phyloP scores from a whole-genome alignment of 148 eudicot genomes.

The Nyssa sinensis region DNA sequence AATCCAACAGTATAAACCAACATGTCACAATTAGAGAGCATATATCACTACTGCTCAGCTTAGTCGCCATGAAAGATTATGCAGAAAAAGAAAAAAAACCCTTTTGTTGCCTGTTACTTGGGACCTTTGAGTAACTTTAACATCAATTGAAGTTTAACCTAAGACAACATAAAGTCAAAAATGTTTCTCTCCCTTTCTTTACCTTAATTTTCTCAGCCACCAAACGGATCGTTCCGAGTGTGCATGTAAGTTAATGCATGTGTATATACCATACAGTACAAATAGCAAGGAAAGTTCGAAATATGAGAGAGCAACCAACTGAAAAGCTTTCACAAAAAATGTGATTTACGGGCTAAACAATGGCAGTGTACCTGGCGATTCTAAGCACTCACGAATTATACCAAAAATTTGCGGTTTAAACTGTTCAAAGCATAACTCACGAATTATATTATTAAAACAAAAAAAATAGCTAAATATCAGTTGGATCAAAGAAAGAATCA shows the following conservation, averaged over 20 bases:
- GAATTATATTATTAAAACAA: too few relatives aligned
- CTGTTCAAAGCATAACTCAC: neutral
- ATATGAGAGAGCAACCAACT: too few relatives aligned
- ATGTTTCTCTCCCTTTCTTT: neutral
- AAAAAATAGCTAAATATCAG: too few relatives aligned
- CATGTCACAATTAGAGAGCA: too few relatives aligned
- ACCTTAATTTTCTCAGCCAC: neutral
- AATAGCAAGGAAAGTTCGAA: neutral
- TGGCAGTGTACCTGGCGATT: neutral
- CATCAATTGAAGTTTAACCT: neutral
- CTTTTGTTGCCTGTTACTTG: neutral
- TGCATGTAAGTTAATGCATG: neutral
- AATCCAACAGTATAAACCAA: too few relatives aligned
- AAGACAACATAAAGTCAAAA: neutral
- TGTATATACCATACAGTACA: neutral
- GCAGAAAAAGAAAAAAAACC: too few relatives aligned
- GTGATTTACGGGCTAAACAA: neutral
- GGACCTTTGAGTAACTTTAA: neutral
- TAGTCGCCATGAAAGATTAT: too few relatives aligned
- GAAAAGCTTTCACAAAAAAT: too few relatives aligned
- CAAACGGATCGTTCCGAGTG: neutral
- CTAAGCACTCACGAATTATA: neutral
- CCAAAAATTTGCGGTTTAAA: neutral
- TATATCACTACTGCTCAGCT: too few relatives aligned
- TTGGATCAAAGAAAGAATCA: neutral